These are phyloP conservation scores for Sarocladium brachiariae DNA, from an alignment of 2,329 filamentous ascomycete genomes.

Conservation along the genomic window DNA sequence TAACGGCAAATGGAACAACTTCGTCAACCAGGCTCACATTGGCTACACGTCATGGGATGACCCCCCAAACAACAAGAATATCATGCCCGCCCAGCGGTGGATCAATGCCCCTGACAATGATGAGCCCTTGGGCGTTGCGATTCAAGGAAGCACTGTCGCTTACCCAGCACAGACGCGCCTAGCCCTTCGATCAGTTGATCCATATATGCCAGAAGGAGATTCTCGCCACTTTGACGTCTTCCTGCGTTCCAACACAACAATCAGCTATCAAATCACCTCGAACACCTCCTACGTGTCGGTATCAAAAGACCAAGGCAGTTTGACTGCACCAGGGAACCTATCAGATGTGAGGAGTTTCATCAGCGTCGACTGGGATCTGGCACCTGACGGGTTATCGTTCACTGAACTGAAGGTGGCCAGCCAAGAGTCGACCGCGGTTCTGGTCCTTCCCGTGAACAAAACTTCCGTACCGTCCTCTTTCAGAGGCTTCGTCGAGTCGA, in stretches of 20 bases:
- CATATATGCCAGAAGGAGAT: constrained; percentile 47
- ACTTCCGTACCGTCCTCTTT: constrained; percentile 11
- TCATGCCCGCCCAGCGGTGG: not conserved
- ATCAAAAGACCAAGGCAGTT: not conserved
- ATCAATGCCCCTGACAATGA: not conserved
- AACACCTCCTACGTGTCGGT: constrained; percentile 31
- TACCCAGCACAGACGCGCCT: not conserved
- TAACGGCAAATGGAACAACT: constrained; percentile 31
- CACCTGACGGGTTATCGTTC: constrained; percentile 8
- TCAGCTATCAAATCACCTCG: constrained; percentile 35
- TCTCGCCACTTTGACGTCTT: constrained; percentile 34
- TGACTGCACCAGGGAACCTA: constrained; percentile 35
- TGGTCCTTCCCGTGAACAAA: constrained; percentile 12
- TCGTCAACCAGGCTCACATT: constrained; percentile 39
- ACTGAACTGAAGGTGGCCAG: constrained; percentile 35
- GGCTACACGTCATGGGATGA: constrained; percentile 44
- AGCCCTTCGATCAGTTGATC: constrained; percentile 25
- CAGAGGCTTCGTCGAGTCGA: constrained; percentile 15
- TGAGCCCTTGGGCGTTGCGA: constrained; percentile 37
- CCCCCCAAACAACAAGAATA: constrained; percentile 39
- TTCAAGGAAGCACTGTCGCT: constrained; percentile 22
- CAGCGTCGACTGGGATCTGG: constrained; percentile 12
- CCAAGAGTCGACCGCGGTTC: constrained; percentile 19
- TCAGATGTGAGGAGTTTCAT: constrained; percentile 33
- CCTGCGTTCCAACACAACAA: constrained; percentile 29